A percentile compares a stretch with the other conserved stretches of the same genome.
These are phyloP conservation scores for Arthrobotrys sinensis DNA, from an alignment of 2,329 filamentous ascomycete genomes.

Conservation along the genomic window DNA sequence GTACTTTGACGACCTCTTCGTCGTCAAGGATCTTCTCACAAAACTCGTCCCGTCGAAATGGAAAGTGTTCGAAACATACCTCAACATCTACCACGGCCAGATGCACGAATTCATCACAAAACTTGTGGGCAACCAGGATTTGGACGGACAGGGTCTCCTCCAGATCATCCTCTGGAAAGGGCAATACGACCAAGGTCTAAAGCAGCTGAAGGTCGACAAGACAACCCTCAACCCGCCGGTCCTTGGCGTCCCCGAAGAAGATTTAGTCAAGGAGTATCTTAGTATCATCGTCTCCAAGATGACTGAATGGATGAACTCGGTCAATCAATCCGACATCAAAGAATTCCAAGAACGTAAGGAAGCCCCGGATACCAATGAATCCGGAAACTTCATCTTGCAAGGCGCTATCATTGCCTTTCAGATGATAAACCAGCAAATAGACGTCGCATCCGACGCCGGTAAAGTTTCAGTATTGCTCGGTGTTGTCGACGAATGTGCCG, in stretches of 20 bases:
- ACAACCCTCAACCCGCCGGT: slow-evolving; percentile 87
- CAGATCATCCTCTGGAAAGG: slow-evolving; percentile 95
- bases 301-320: slow-evolving; percentile 97
- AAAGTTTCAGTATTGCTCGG: slow-evolving; percentile 93
- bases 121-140: slow-evolving; percentile 85
- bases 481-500: slow-evolving; percentile 95
- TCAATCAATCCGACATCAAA: slow-evolving; percentile 84
- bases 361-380: slow-evolving; percentile 63
- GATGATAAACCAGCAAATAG: slow-evolving; percentile 93
- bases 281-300: slow-evolving; percentile 95
- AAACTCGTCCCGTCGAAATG: slow-evolving; percentile 94
- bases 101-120: slow-evolving; percentile 95
- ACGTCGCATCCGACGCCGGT: slow-evolving; percentile 85
- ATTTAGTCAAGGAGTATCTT: slow-evolving; percentile 93
- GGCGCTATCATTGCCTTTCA: slow-evolving; percentile 80
- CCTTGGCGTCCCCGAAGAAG: slow-evolving; percentile 88
- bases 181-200: slow-evolving; percentile 97
- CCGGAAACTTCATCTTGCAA: slow-evolving; percentile 63
- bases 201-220: slow-evolving; percentile 83
- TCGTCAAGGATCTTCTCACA: slow-evolving; percentile 92
- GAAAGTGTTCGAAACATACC: slow-evolving; percentile 93
- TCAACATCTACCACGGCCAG: slow-evolving; percentile 88
- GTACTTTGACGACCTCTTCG: slow-evolving; percentile 98
- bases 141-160: slow-evolving; percentile 88
- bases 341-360: slow-evolving; percentile 81